Percentiles rank a stretch among this genome's conserved stretches.
phyloP scores from a whole-genome alignment of 352 stramenopile species.

The Phytopythium vexans region DNA sequence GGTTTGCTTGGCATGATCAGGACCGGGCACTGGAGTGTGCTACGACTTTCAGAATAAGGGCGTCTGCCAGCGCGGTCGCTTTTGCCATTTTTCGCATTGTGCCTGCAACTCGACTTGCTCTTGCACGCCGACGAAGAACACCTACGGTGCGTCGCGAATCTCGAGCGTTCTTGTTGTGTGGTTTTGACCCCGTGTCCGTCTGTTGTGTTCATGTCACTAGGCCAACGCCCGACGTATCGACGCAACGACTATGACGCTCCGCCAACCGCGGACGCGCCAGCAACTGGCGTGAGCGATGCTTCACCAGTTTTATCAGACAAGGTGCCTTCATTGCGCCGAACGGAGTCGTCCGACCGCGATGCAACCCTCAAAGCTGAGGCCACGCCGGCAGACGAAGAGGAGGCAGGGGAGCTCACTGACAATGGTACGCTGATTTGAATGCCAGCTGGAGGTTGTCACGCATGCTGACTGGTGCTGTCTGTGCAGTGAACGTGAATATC shows the following conservation, averaged over 20 bases:
- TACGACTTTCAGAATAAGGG: conserved; percentile 90
- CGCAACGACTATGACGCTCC: conserved; percentile 82
- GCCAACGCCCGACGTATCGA: conserved; percentile 76
- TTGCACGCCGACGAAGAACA: conserved; percentile 79
- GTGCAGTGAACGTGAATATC: conserved; percentile 56
- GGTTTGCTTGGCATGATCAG: conserved; percentile 7
- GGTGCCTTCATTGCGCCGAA: conserved; percentile 22
- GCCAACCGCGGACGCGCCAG: conserved; percentile 41
- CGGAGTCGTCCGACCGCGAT: conserved; percentile 51
- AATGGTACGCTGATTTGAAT: conserved; percentile 32
- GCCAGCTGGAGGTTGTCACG: conserved; percentile 1
- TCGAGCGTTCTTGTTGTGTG: background rate
- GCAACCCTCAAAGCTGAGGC: conserved; percentile 28
- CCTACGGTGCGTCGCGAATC: conserved; percentile 47
- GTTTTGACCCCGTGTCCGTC: background rate
- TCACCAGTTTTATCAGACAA: conserved; percentile 31
- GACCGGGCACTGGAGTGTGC: conserved; percentile 71
- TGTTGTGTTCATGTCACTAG: conserved; percentile 13
- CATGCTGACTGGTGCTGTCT: background rate
- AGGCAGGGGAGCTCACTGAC: conserved; percentile 67
- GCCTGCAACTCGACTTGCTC: conserved; percentile 85
- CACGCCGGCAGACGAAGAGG: conserved; percentile 45
- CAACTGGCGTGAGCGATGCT: background rate
- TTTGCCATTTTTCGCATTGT: conserved; percentile 87
- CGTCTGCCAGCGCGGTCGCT: conserved; percentile 75